phyloP scores from a whole-genome alignment of 345 rosid genomes.

The Eucalyptus polyanthemos region DNA sequence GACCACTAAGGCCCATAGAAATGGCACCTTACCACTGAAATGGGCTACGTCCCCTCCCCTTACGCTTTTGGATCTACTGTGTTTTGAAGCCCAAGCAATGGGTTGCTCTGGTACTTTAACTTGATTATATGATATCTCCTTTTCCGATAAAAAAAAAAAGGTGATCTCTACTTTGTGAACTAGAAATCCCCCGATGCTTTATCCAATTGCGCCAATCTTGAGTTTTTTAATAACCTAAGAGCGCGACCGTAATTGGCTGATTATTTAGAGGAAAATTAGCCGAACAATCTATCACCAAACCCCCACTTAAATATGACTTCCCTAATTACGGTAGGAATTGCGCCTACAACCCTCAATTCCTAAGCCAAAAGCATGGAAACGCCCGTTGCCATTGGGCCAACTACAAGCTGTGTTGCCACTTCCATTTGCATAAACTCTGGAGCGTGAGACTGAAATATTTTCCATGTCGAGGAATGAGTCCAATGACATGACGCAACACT shows the following conservation, averaged over 20 bases:
- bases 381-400: neutral
- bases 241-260: neutral
- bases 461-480: neutral
- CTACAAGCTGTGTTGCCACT: neutral
- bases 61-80: no score
- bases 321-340: neutral
- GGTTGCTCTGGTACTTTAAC: no score
- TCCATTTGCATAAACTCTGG: neutral
- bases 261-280: neutral
- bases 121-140: no score
- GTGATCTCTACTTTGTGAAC: accelerated
- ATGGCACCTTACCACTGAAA: no score
- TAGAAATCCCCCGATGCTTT: neutral
- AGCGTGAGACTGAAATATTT: neutral
- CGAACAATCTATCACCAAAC: accelerated
- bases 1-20: no score
- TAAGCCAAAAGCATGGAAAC: neutral
- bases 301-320: neutral
- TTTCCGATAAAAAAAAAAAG: no score
- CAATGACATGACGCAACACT: neutral
- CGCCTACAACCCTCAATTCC: neutral
- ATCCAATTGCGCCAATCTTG: neutral
- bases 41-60: no score
- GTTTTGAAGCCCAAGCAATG: no score
- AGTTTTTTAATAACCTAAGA: neutral